Percentiles rank a stretch among this genome's conserved stretches.
These are phyloP conservation scores for Cryphonectria naterciae DNA, from an alignment of 2,329 filamentous ascomycete species.

Conservation along the genomic window DNA sequence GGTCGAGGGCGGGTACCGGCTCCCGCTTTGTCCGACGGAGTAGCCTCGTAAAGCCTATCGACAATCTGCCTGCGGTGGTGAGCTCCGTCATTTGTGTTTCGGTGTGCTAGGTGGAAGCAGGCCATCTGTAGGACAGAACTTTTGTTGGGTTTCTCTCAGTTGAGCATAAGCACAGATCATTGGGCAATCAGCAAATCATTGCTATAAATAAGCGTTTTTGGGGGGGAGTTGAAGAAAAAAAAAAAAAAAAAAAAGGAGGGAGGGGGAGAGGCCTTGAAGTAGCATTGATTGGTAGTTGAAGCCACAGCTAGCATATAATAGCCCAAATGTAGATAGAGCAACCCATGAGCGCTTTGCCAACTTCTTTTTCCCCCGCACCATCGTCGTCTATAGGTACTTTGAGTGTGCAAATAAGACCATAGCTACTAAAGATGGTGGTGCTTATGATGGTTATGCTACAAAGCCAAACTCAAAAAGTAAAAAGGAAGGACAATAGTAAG, in stretches of 20 bases:
- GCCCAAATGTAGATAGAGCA: background rate
- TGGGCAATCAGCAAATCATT: background rate
- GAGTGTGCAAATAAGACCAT: slow-evolving; percentile 12
- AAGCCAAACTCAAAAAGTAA: background rate
- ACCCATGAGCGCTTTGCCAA: background rate
- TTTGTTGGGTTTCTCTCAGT: background rate
- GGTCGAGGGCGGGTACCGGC: slow-evolving; percentile 7
- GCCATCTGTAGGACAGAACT: background rate
- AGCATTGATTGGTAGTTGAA: background rate
- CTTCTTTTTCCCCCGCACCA: background rate
- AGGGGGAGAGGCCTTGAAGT: too few relatives aligned
- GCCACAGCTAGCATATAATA: slow-evolving; percentile 14
- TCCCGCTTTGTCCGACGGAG: slow-evolving; percentile 4
- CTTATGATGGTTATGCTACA: slow-evolving; percentile 10
- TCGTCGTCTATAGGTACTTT: background rate
- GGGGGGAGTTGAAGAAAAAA: too few relatives aligned
- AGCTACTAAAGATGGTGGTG: background rate
- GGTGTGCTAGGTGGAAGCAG: background rate
- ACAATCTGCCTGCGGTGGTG: background rate
- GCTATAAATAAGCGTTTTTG: background rate
- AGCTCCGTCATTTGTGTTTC: background rate
- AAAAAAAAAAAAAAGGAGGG: too few relatives aligned
- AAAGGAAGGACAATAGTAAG: background rate
- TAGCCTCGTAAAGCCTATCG: background rate
- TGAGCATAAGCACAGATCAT: background rate